Evolutionary conservation across 306 rosid species (phyloP).

Genomic region (Astragalus glycyphyllos): DNA sequence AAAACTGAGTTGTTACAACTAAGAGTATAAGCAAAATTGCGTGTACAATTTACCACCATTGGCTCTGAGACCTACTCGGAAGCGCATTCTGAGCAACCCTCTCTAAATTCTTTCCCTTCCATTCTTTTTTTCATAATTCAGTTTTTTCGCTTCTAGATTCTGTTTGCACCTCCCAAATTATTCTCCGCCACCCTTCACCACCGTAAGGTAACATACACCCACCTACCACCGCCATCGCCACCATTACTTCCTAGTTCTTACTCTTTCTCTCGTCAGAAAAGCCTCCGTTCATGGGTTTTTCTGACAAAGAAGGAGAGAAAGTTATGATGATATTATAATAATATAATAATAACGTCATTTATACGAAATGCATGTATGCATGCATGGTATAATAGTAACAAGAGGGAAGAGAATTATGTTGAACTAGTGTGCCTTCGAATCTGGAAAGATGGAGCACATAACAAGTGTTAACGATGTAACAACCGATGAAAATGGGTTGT

Average conservation of each 20-base stretch:
- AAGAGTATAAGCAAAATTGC: background rate
- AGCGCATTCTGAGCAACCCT: conserved; percentile 24
- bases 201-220: background rate
- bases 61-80: conserved; percentile 37
- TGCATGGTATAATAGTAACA: too few species aligned
- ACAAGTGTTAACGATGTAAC: conserved; percentile 16
- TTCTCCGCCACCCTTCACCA: conserved; percentile 23
- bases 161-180: background rate
- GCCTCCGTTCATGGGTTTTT: too few species aligned
- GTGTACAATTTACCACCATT: conserved; percentile 30
- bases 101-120: conserved; percentile 31
- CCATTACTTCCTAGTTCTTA: background rate
- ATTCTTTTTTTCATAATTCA: background rate
- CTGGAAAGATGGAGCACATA: conserved; percentile 34
- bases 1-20: conserved; percentile 37
- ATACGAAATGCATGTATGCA: background rate
- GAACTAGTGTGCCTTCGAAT: background rate
- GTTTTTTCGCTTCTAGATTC: background rate
- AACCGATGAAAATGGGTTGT: conserved; percentile 40
- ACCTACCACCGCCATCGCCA: background rate
- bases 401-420: background rate
- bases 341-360: background rate
- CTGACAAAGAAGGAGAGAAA: too few species aligned
- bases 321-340: too few species aligned
- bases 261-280: background rate